Evolutionary conservation across 139 green algal genomes (phyloP).

Genomic region (Chlorella sp.): DNA sequence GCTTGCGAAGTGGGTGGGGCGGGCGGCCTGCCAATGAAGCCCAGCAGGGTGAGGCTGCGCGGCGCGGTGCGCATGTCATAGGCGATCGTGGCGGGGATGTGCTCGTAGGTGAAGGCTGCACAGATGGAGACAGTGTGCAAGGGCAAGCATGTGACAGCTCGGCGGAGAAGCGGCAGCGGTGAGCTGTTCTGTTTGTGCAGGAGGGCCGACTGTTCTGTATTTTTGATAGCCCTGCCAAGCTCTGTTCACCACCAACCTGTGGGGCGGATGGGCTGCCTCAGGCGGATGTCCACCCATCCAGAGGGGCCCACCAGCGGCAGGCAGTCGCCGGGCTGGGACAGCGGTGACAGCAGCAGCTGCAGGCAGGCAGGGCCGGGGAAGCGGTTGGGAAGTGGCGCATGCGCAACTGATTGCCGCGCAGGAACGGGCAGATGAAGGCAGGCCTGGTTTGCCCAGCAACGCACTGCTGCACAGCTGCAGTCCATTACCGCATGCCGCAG

Average conservation of each 20-base stretch:
- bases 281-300: conserved; percentile 47
- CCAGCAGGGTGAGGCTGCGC: conserved; percentile 4
- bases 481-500: too few relatives aligned
- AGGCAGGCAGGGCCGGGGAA: neutral
- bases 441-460: too few relatives aligned
- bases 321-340: conserved; percentile 38
- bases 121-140: too few relatives aligned
- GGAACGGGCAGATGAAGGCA: too few relatives aligned
- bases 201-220: too few relatives aligned
- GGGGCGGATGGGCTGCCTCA: conserved; percentile 34
- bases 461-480: too few relatives aligned
- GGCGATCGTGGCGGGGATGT: conserved; percentile 42
- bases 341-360: conserved; percentile 46
- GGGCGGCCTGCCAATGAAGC: neutral
- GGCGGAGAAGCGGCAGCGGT: too few relatives aligned
- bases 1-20: neutral
- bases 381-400: too few relatives aligned
- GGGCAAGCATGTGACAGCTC: too few relatives aligned
- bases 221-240: too few relatives aligned
- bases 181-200: too few relatives aligned
- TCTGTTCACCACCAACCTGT: neutral
- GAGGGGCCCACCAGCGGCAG: conserved; percentile 42
- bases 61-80: conserved; percentile 44
- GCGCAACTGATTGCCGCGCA: too few relatives aligned
- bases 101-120: conserved; percentile 46